Evolutionary conservation across 768 basidiomycete species (phyloP).

Genomic region (Cystobasidium tubakii): DNA sequence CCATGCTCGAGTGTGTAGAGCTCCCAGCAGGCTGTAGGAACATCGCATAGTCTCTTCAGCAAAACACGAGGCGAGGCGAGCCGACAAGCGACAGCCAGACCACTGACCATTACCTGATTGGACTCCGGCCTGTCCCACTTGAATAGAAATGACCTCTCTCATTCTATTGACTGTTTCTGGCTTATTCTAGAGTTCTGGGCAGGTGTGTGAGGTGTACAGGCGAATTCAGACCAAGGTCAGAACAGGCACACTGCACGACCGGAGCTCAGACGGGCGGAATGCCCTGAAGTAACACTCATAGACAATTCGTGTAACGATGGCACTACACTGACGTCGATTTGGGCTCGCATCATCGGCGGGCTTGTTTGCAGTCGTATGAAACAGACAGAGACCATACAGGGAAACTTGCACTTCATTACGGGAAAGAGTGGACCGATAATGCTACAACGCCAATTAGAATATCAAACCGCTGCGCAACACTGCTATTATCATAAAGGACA

Average conservation of each 20-base stretch:
- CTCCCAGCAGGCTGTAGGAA: constrained; percentile 94
- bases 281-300: background rate
- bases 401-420: background rate
- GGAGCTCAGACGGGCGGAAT: background rate
- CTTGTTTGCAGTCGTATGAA: no score
- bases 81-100: background rate
- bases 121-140: constrained; percentile 73
- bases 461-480: background rate
- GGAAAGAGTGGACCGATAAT: constrained; percentile 5
- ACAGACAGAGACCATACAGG: no score
- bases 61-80: background rate
- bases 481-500: background rate
- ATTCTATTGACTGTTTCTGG: background rate
- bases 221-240: background rate
- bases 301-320: no score
- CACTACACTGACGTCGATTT: no score
- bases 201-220: background rate
- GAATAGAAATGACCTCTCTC: constrained; percentile 25
- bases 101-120: constrained; percentile 57
- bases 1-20: constrained; percentile 98
- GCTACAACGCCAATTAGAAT: background rate
- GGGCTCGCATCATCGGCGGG: no score
- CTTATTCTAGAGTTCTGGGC: background rate
- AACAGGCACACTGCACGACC: background rate
- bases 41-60: constrained; percentile 46